Conservation (phyloP, 2,329 filamentous ascomycete genomes). For the Colletotrichum theobromicola region DNA sequence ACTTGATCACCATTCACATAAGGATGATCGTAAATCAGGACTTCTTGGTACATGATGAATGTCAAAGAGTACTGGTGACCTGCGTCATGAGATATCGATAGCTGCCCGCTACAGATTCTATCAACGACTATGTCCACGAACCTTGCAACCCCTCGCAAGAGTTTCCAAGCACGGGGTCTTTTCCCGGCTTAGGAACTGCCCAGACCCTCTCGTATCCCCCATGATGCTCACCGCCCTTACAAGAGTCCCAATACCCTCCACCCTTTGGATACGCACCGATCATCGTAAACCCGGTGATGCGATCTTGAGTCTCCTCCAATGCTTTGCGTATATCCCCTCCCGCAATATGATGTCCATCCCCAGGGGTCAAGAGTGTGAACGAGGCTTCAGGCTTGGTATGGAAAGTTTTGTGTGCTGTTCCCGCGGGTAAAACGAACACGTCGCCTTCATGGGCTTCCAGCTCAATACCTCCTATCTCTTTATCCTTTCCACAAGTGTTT, state of each 20-base stretch:
- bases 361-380: not conserved
- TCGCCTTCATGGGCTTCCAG: not conserved
- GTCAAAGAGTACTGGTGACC: too few relatives aligned
- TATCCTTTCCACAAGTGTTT: not conserved
- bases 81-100: too few relatives aligned
- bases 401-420: not conserved
- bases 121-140: not conserved
- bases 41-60: too few relatives aligned
- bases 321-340: not conserved
- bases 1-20: too few relatives aligned
- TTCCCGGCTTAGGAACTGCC: not conserved
- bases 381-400: not conserved
- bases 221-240: not conserved
- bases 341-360: not conserved
- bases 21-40: too few relatives aligned
- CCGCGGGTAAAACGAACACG: not conserved
- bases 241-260: not conserved
- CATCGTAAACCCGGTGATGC: not conserved
- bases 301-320: not conserved
- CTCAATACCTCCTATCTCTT: not conserved
- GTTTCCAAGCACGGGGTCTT: not conserved
- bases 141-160: not conserved
- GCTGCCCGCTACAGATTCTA: too few relatives aligned
- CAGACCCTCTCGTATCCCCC: not conserved
- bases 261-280: not conserved